These are phyloP conservation scores for Fonsecaea pedrosoi DNA, from an alignment of 2,329 filamentous ascomycete species.

Conservation along the genomic window DNA sequence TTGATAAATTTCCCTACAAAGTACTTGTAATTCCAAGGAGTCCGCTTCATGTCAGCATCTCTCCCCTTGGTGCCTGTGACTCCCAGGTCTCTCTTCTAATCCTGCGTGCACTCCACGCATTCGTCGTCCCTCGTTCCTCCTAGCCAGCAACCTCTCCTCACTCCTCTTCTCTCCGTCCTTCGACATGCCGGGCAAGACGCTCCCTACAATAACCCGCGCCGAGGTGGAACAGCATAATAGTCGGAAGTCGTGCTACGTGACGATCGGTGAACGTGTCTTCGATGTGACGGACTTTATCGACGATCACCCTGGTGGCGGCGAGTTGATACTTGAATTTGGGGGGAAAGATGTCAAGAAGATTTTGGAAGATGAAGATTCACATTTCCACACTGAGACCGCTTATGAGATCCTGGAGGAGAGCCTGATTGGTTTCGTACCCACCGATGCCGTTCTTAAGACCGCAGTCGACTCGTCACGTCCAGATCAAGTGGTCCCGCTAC, in stretches of 20 bases:
- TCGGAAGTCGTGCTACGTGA: slow-evolving; percentile 87
- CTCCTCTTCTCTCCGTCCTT: background rate
- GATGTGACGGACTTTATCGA: slow-evolving; percentile 91
- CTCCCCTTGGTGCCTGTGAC: background rate
- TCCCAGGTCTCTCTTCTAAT: background rate
- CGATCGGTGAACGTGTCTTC: slow-evolving; percentile 86
- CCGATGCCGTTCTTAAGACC: slow-evolving; percentile 62
- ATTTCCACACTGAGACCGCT: slow-evolving; percentile 87
- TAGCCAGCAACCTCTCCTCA: slow-evolving; percentile 3
- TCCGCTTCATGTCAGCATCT: slow-evolving; percentile 11
- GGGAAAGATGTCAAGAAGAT: slow-evolving; percentile 86
- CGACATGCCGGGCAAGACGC: slow-evolving; percentile 68
- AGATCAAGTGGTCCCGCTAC: slow-evolving; percentile 60
- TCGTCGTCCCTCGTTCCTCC: slow-evolving; percentile 10
- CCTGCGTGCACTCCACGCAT: background rate
- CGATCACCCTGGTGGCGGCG: slow-evolving; percentile 87
- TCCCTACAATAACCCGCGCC: slow-evolving; percentile 80
- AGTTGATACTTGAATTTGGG: slow-evolving; percentile 86
- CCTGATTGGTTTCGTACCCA: slow-evolving; percentile 78
- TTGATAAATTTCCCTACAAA: background rate
- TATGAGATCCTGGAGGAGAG: slow-evolving; percentile 93
- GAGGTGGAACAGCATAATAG: slow-evolving; percentile 84
- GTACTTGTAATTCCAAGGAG: background rate
- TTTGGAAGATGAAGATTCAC: slow-evolving; percentile 80
- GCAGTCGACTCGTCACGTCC: slow-evolving; percentile 57